Evolutionary conservation across 1,284 basidiomycete species (phyloP), one percentile per base, ranked within the genome.

Genomic region (Gomphus bonarii): DNA sequence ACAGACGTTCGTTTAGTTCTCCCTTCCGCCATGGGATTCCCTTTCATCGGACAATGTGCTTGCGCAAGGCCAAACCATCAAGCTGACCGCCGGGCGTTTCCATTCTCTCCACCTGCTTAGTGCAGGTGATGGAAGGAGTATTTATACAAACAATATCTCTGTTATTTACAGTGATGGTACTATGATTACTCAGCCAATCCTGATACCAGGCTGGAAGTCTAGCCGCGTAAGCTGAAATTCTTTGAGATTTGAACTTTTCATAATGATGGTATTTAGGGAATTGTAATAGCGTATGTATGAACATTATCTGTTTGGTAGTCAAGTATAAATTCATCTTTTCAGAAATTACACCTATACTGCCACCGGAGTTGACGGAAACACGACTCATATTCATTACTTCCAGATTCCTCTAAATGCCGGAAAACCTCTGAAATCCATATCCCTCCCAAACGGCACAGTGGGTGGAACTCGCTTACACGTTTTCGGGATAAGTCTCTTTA

Each of bases 401-500:
- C 61, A 61, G 1, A 59, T 59, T 31, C 54, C 58, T 31, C 63
- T 54, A 48, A 56, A 56, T 38, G 46, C 55, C 1, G 55, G 33
- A 40, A 50, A 56, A 31, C 12, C 36, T 25, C 35, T 56, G 31
- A 49, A 14, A n/a, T 50, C 55, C 10, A 30, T 56, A 49, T 40
- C 33, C 6, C 55, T 56, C 16, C 55, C 55, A 7, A 42, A 9
- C 2, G 55, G 55, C 5, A 49, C 62, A 38, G 49, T 57, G 18
- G 30, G 55, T 36, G 56, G 44, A n/a, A 63, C 62, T 50, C 58
- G 61, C 14, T 62, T 68, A 18, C 66, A 69, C 54, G 59, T 69
- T 43, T 69, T 70, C 58, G 59, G 68, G 28, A 54, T 68, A n/a
- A 63, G 65, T 3, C 62, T 70, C 35, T 59, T 67, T 14, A 56